phyloP scores from a whole-genome alignment of 2,329 filamentous ascomycete species.

The Fusarium mexicanum region DNA sequence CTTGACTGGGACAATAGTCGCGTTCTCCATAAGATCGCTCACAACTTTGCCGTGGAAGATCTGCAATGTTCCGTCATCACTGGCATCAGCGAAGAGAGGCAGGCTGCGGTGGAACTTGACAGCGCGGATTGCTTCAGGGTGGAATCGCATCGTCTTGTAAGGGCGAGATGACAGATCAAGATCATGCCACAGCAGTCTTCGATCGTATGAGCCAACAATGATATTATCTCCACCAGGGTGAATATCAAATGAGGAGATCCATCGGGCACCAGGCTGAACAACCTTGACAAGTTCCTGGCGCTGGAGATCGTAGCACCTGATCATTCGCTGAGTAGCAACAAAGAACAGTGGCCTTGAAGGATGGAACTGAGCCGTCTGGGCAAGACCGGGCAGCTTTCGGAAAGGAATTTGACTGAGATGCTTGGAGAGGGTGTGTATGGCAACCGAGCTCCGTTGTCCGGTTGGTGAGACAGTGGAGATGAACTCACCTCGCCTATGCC shows the following conservation, averaged over 20 bases:
- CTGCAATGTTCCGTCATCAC: conserved; percentile 92
- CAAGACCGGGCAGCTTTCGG: conserved; percentile 75
- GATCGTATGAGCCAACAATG: conserved; percentile 94
- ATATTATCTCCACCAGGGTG: conserved; percentile 94
- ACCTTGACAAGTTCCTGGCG: conserved; percentile 93
- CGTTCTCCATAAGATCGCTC: conserved; percentile 93
- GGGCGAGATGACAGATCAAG: conserved; percentile 89
- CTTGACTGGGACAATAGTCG: conserved; percentile 95
- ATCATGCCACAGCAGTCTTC: conserved; percentile 95
- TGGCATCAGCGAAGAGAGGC: conserved; percentile 92
- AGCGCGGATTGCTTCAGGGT: conserved; percentile 87
- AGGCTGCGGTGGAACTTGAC: conserved; percentile 86
- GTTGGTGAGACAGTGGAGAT: conserved; percentile 89
- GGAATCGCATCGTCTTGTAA: conserved; percentile 97
- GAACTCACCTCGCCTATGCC: conserved; percentile 95
- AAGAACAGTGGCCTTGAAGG: conserved; percentile 93
- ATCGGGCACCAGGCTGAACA: conserved; percentile 87
- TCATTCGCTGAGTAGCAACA: conserved; percentile 91
- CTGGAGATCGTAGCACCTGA: conserved; percentile 93
- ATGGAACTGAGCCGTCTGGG: conserved; percentile 94
- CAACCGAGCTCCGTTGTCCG: conserved; percentile 81
- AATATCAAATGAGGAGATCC: conserved; percentile 94
- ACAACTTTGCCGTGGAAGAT: conserved; percentile 98
- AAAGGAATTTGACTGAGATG: conserved; percentile 96
- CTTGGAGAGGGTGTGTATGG: conserved; percentile 94